A percentile compares a stretch with the other conserved stretches of the same genome.
Conservation (phyloP, 2,329 filamentous ascomycete species). For the Neurospora sp. region DNA sequence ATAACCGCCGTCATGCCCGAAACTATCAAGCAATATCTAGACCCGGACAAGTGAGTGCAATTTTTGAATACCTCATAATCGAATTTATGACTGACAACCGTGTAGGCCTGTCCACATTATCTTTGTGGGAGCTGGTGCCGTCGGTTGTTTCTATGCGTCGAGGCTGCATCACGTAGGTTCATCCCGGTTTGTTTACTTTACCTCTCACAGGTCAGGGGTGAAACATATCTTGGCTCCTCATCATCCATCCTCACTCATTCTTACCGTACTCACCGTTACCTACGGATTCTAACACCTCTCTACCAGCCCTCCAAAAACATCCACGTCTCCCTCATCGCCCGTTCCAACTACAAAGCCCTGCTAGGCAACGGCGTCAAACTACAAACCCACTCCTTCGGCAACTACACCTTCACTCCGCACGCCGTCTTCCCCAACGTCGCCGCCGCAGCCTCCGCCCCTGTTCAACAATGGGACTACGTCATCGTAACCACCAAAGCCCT, state of each 20-base stretch:
- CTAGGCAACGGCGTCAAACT: conserved; percentile 51
- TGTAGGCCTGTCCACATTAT: conserved; percentile 45
- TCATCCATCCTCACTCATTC: no score
- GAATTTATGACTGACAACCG: not conserved
- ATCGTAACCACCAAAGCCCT: conserved; percentile 63
- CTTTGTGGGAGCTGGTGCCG: conserved; percentile 60
- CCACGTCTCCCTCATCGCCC: conserved; percentile 58
- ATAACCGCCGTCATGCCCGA: conserved; percentile 3
- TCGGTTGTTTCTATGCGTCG: conserved; percentile 64
- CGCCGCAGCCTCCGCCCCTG: conserved; percentile 34
- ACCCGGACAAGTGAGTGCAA: conserved; percentile 13
- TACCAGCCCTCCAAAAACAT: conserved; percentile 38
- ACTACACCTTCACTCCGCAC: conserved; percentile 53
- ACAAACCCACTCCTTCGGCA: conserved; percentile 55
- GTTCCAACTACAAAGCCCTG: conserved; percentile 62
- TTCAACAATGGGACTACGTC: conserved; percentile 43
- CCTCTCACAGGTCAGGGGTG: no score
- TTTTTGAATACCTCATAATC: not conserved
- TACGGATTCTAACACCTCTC: conserved; percentile 10
- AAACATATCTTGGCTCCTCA: not conserved
- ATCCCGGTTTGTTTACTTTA: not conserved
- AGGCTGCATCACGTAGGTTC: conserved; percentile 47
- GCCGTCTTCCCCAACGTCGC: conserved; percentile 52
- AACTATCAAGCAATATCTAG: conserved; percentile 6
- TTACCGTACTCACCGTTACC: not conserved